Evolutionary conservation across 1,284 basidiomycete genomes (phyloP), one percentile per base, ranked within the genome.

Genomic region (Moesziomyces globuligerus): DNA sequence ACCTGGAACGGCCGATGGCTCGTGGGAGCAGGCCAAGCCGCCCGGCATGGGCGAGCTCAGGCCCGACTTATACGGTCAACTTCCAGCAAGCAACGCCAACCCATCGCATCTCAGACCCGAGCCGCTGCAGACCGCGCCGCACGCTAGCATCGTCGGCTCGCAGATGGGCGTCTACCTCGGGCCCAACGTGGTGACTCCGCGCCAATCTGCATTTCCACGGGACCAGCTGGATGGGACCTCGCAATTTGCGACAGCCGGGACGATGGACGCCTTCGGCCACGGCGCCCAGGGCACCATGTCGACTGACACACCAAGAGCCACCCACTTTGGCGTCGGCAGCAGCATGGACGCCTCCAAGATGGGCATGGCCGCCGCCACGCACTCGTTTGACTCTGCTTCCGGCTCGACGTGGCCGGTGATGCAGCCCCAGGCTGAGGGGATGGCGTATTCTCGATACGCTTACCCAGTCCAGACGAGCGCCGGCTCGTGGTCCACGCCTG

Each of bases 101-200:
- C 26, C 62, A 0, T 68, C 58, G 8, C 58, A 53, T 2, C 48
- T 41, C 38, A 59, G 66, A 11, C 59, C 48, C 1, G 66, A 64
- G 28, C 41, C 50, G 17, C 32, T 69, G 29, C 55, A 54, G 20
- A n/a, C 66, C 2, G 25, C 50, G n/a, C 55, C 50, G 18, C 45
- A 52, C 26, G 25, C 56, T 32, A 36, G 39, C 10, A 21, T 53
- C 18, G 47, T 29, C 10, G 48, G 42, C 17, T 36, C 44, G 9
- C 59, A 49, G 32, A 39, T 51, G 32, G 47, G 43, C 15, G 20
- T 40, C 23, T 59, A 54, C 28, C 44, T 54, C 17, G 56, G 55
- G 23, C 45, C 54, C 1, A 69, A 62, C 23, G 59, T 48, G 25
- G 47, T 61, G 28, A 69, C 66, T 13, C 66, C 66, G 1, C 58